Percentiles rank a stretch among this genome's conserved stretches.
phyloP scores from a whole-genome alignment of 495 filamentous ascomycete species.

The Daldinia caldariorum region DNA sequence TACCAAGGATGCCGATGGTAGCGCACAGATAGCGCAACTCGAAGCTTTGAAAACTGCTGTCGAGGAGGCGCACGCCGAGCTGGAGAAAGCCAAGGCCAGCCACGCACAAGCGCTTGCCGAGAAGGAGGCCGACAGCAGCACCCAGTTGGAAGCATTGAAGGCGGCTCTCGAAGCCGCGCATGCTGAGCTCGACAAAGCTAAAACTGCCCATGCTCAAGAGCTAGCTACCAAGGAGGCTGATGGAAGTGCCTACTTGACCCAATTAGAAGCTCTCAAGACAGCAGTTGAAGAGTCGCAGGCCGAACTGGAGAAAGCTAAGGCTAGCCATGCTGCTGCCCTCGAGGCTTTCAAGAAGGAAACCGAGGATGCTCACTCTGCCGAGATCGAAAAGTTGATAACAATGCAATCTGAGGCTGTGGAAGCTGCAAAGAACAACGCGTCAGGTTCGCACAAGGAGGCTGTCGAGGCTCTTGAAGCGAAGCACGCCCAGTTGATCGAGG shows the following conservation, averaged over 20 bases:
- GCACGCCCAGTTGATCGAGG: constrained; percentile 55
- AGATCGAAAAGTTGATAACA: constrained; percentile 60
- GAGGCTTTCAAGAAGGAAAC: constrained; percentile 55
- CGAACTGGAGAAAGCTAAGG: constrained; percentile 54
- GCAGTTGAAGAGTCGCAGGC: constrained; percentile 49
- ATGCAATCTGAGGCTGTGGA: constrained; percentile 57
- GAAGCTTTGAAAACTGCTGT: constrained; percentile 48
- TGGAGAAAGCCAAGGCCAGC: constrained; percentile 38
- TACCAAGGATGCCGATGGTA: constrained; percentile 38
- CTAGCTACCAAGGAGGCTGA: constrained; percentile 46
- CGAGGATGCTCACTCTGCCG: constrained; percentile 57
- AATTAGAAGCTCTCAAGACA: constrained; percentile 48
- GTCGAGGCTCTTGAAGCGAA: constrained; percentile 54
- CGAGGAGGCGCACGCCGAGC: constrained; percentile 32
- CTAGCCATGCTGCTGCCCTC: constrained; percentile 51
- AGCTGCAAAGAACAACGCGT: constrained; percentile 49
- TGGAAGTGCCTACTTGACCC: constrained; percentile 37
- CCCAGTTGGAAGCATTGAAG: constrained; percentile 44
- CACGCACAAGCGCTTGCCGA: constrained; percentile 50
- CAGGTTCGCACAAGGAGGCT: constrained; percentile 46
- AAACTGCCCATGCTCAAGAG: constrained; percentile 42
- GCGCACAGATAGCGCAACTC: constrained; percentile 43
- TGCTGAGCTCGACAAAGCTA: constrained; percentile 40
- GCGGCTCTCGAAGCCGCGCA: constrained; percentile 38
- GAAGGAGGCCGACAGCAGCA: constrained; percentile 44